These are phyloP conservation scores for Podospora bellae-mahoneyi DNA, from an alignment of 495 filamentous ascomycete genomes.

Conservation along the genomic window DNA sequence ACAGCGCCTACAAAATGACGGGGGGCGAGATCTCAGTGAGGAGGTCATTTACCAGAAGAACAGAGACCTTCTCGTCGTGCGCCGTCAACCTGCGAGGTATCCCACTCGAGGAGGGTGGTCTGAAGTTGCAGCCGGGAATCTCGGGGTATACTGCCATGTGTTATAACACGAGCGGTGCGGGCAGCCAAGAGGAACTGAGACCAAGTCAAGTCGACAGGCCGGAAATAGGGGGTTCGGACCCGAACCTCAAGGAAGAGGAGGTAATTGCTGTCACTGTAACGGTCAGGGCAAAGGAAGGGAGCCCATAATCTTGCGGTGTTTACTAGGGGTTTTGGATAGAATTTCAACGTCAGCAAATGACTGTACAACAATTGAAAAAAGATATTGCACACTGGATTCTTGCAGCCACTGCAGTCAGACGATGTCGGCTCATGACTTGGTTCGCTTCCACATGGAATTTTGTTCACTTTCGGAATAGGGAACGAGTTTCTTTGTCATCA, in stretches of 20 bases:
- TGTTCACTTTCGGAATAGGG: background rate
- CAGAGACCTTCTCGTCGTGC: constrained; percentile 1
- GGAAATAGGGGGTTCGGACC: background rate
- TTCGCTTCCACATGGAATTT: background rate
- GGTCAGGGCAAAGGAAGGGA: background rate
- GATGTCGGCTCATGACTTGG: background rate
- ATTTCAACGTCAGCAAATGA: background rate
- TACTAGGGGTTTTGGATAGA: background rate
- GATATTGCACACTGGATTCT: background rate
- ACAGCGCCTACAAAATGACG: background rate
- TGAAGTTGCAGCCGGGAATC: constrained; percentile 13
- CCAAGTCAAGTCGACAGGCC: background rate
- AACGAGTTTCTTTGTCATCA: background rate
- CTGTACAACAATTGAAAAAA: background rate
- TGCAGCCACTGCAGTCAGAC: background rate
- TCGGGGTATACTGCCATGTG: constrained; percentile 15
- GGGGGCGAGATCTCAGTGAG: constrained; percentile 14
- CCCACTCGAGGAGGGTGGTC: background rate
- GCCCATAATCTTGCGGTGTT: background rate
- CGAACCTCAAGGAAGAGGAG: background rate
- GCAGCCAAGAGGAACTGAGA: constrained; percentile 13
- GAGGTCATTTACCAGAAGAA: constrained; percentile 13
- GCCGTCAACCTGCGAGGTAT: background rate
- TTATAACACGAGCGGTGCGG: constrained; percentile 16
- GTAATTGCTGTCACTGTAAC: background rate